These are phyloP conservation scores for Cordyceps tenuipes DNA, from an alignment of 2,329 filamentous ascomycete species.

Conservation along the genomic window DNA sequence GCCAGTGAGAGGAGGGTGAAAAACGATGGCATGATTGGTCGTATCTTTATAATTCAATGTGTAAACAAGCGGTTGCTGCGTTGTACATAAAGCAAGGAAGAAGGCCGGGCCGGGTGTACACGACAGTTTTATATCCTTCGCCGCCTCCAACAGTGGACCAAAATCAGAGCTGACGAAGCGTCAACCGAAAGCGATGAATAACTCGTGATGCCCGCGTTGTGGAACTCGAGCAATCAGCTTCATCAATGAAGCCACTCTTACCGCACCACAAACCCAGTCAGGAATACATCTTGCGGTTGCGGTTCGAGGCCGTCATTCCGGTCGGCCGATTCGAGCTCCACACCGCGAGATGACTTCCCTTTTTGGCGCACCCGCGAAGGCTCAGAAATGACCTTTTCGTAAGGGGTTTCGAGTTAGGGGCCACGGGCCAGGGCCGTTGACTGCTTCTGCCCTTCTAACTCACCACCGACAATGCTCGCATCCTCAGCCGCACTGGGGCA, in stretches of 20 bases:
- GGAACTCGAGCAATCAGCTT: background rate
- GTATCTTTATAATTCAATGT: too few species aligned
- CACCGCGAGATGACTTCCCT: conserved; percentile 6
- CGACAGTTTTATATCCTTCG: background rate
- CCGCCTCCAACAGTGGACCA: background rate
- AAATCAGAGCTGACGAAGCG: background rate
- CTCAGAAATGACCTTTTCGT: too few species aligned
- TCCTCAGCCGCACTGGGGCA: background rate
- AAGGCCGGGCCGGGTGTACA: background rate
- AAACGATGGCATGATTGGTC: conserved; percentile 16
- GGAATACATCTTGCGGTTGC: background rate
- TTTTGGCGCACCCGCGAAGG: background rate
- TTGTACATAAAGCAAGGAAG: background rate
- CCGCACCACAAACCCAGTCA: background rate
- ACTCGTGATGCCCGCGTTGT: background rate
- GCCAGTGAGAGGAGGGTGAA: conserved; percentile 12
- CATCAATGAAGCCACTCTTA: background rate
- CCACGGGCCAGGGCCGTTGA: too few species aligned
- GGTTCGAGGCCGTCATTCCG: background rate
- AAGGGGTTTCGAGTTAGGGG: too few species aligned
- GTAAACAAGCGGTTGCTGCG: background rate
- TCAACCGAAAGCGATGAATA: background rate
- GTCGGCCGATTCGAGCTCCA: background rate
- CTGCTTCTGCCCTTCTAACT: background rate
- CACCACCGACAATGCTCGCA: background rate